Conservation (phyloP, 306 rosid species). For the Morella rubra region DNA sequence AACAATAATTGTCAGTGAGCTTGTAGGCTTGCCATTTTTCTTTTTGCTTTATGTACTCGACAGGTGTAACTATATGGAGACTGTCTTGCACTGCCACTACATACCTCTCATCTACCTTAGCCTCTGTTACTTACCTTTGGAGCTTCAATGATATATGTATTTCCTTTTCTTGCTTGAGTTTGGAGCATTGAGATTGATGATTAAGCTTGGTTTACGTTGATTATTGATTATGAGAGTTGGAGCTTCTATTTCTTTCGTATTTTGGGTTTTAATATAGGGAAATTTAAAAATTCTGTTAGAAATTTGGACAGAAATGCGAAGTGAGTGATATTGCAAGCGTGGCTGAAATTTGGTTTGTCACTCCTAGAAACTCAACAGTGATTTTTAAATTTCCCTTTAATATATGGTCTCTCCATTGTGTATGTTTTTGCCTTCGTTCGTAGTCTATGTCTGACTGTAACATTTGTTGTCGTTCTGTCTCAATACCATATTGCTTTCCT, state of each 20-base stretch:
- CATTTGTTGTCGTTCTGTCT: not conserved
- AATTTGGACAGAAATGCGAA: too few relatives aligned
- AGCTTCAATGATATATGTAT: not conserved
- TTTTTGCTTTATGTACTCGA: not conserved
- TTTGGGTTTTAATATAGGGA: too few relatives aligned
- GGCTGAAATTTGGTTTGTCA: too few relatives aligned
- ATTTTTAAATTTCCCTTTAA: not conserved
- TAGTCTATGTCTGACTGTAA: not conserved
- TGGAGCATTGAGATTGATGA: not conserved
- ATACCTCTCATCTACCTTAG: not conserved
- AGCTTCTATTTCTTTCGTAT: not conserved
- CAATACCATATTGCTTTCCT: not conserved
- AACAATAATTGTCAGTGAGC: constrained; percentile 30
- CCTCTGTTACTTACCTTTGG: not conserved
- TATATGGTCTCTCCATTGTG: not conserved
- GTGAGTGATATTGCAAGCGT: too few relatives aligned
- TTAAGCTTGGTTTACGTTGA: not conserved
- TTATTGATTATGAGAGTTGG: not conserved
- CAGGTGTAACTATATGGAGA: not conserved
- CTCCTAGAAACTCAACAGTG: too few relatives aligned
- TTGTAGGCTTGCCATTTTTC: not conserved
- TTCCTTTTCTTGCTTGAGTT: not conserved
- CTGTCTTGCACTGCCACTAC: not conserved
- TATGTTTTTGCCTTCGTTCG: not conserved
- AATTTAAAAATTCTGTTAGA: too few relatives aligned